These are phyloP conservation scores for Cynanchum wilfordii DNA, from an alignment of 257 asterid genomes.

Conservation along the genomic window DNA sequence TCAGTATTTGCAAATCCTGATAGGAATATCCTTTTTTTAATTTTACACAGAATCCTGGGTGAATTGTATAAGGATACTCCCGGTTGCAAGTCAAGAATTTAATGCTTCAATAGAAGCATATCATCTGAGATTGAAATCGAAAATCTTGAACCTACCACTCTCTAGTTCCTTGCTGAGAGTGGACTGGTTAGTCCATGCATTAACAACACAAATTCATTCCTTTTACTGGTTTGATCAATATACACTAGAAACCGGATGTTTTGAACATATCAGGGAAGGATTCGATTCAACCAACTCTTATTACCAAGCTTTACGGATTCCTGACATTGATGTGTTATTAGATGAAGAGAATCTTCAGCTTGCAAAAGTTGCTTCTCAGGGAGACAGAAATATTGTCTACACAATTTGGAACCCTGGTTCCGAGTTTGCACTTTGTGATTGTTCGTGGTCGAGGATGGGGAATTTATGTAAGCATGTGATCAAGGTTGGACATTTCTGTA, in stretches of 20 bases:
- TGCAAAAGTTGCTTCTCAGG: conserved; percentile 48
- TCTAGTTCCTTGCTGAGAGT: conserved; percentile 30
- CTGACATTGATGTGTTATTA: conserved; percentile 36
- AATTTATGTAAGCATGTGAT: conserved; percentile 38
- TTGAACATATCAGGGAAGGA: conserved; percentile 36
- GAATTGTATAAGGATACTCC: not conserved
- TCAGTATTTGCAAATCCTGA: not conserved
- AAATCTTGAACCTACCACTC: conserved; percentile 4
- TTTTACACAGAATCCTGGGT: not conserved
- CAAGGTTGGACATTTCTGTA: not conserved
- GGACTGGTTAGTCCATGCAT: conserved; percentile 40
- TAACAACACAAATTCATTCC: conserved; percentile 45
- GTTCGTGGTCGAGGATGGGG: conserved; percentile 50
- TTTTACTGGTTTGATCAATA: conserved; percentile 51
- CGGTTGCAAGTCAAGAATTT: conserved; percentile 5
- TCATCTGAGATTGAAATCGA: conserved; percentile 5
- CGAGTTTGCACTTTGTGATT: conserved; percentile 48
- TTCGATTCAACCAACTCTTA: conserved; percentile 33
- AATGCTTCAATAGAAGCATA: conserved; percentile 4
- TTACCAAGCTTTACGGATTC: conserved; percentile 40
- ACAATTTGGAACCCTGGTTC: conserved; percentile 52
- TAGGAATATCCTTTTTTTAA: not conserved
- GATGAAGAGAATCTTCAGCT: conserved; percentile 40
- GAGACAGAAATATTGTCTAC: conserved; percentile 32
- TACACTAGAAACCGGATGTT: conserved; percentile 34